Conservation (phyloP, 805 yeast species). For the Yarrowia osloensis region DNA sequence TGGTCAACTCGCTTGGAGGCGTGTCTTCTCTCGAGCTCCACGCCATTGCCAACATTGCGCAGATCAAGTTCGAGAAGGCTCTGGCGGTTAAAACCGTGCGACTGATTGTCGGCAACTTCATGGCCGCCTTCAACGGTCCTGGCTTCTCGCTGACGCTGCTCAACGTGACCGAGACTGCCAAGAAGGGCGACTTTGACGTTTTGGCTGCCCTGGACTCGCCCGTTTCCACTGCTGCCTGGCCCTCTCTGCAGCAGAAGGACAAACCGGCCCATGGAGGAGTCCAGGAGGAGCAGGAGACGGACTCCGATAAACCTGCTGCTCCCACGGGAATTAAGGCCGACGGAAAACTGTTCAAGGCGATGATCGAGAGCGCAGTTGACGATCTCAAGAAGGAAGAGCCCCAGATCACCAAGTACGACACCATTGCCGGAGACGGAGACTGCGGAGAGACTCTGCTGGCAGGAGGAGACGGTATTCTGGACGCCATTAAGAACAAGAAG, state of each 20-base stretch:
- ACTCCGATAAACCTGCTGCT: slow-evolving; percentile 36
- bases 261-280: slow-evolving; percentile 33
- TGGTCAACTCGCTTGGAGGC: slow-evolving; percentile 89
- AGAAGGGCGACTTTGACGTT: slow-evolving; percentile 44
- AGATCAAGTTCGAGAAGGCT: slow-evolving; percentile 52
- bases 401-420: slow-evolving; percentile 78
- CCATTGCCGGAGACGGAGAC: slow-evolving; percentile 94
- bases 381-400: slow-evolving; percentile 68
- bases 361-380: slow-evolving; percentile 19
- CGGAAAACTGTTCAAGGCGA: slow-evolving; percentile 37
- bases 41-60: slow-evolving; percentile 65
- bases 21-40: slow-evolving; percentile 77
- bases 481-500: slow-evolving; percentile 50
- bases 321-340: slow-evolving; percentile 43
- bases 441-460: slow-evolving; percentile 88
- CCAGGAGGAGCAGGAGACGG: slow-evolving; percentile 34
- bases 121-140: slow-evolving; percentile 88
- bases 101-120: slow-evolving; percentile 72
- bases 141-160: slow-evolving; percentile 86
- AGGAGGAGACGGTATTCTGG: slow-evolving; percentile 74
- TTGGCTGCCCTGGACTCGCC: slow-evolving; percentile 65
- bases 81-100: slow-evolving; percentile 66
- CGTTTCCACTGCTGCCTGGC: slow-evolving; percentile 84
- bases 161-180: slow-evolving; percentile 59
- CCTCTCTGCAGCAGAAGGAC: slow-evolving; percentile 25